Percentiles rank a stretch among this genome's conserved stretches.
Evolutionary conservation across 2,329 filamentous ascomycete species (phyloP).

Genomic region (Trichoderma koningiopsis): DNA sequence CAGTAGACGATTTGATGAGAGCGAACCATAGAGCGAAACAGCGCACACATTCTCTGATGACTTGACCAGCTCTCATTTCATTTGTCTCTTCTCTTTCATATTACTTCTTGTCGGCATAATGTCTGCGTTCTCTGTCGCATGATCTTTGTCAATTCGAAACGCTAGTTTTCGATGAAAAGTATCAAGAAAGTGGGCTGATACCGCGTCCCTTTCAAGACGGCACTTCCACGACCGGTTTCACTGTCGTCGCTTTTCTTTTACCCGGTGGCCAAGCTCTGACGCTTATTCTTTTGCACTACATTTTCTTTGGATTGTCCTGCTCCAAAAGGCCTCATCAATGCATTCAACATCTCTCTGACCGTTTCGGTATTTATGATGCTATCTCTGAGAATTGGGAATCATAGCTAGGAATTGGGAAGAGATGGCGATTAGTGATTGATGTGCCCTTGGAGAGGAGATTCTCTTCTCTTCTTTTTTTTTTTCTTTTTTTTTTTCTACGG

Average conservation of each 20-base stretch:
- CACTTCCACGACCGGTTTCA: neutral
- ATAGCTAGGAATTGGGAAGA: neutral
- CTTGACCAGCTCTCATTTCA: neutral
- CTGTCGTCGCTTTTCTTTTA: neutral
- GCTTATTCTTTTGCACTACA: neutral
- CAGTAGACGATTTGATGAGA: slow-evolving; percentile 39
- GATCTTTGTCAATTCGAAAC: neutral
- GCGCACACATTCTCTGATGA: neutral
- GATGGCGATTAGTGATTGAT: neutral
- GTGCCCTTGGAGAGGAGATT: neutral
- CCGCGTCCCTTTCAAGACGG: neutral
- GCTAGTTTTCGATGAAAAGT: neutral
- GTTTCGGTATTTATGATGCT: neutral
- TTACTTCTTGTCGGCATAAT: neutral
- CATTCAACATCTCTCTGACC: neutral
- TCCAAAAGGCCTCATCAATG: neutral
- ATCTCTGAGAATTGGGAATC: neutral
- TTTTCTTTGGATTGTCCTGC: neutral
- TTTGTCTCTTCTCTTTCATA: neutral
- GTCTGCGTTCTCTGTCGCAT: neutral
- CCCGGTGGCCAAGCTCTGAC: slow-evolving; percentile 2
- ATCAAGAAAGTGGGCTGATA: neutral
- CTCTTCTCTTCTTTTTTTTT: too few species aligned
- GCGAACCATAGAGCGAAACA: neutral
- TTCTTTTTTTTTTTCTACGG: neutral